Base-by-base conservation (phyloP, 441 rosid species). In the Omphalea diandra region DNA sequence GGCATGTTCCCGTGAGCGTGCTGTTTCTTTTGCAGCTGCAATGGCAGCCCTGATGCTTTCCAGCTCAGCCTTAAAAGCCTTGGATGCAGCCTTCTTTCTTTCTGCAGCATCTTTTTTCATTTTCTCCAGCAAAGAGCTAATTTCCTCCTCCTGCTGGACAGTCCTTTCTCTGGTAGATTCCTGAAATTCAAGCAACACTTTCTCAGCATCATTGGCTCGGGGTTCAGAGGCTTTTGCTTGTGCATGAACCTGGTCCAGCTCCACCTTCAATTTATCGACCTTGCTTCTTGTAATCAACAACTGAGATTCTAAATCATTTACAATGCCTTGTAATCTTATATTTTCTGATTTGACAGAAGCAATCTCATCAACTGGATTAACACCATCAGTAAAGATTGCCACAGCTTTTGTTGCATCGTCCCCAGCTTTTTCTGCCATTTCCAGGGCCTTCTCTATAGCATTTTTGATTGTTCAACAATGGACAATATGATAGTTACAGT, bases 391-490 rank as follows among this genome's bases (percentile, higher is more conserved):
- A 65, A 75, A 73, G 5, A 71, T 52, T 26, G 67, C 70, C 57
- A 77, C 72, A 60, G 83, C 77, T 71, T 80, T 79, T 58, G 72
- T 69, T 58, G 77, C 82, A 59, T 79, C 56, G 56, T 77, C 80
- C 24, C 74, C 54, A 1, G 82, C 85, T 40, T 76, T 79, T 72
- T 78, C 81, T 22, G 85, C 85, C 49, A 76, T 80, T 60, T 65
- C 78, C 64, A 84, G 60, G 27, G 83, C 85, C 81, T 72, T 81
- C 35, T 60, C 70, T 65, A 81, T 81, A 50, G 85, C 83, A 66
- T 82, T 72, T 72, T 81, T 52, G 87, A 81, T 75, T 84, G 82
- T 63, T 80, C 82, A 50, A 82, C 75, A 56, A 84, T 67, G 36
- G 87, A 77, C 26, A 69, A 33, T 57, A 83, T 77, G 33, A 80